These are phyloP conservation scores for Fusarium torulosum DNA, from an alignment of 2,329 filamentous ascomycete genomes.

Conservation along the genomic window DNA sequence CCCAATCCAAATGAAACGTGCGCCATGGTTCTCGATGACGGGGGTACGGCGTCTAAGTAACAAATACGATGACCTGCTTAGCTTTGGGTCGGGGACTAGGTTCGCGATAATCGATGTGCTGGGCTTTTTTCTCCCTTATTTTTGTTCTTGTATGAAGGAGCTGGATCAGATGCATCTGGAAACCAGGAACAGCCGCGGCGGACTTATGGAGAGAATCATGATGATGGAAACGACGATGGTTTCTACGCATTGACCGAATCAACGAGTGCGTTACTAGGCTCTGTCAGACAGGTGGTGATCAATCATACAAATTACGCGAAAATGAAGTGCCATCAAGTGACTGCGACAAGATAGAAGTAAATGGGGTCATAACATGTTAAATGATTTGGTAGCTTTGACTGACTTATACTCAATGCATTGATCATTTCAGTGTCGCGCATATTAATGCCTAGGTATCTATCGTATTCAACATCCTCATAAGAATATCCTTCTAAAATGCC, in stretches of 20 bases:
- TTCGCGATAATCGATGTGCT: slow-evolving; percentile 34
- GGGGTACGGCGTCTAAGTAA: slow-evolving; percentile 27
- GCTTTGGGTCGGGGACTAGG: slow-evolving; percentile 18
- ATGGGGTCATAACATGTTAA: background rate
- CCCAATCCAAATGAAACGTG: slow-evolving; percentile 12
- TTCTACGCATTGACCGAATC: slow-evolving; percentile 29
- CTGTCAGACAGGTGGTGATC: slow-evolving; percentile 31
- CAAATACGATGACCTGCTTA: slow-evolving; percentile 23
- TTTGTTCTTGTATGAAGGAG: slow-evolving; percentile 39
- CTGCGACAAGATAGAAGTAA: background rate
- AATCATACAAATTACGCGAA: slow-evolving; percentile 37
- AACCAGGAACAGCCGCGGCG: slow-evolving; percentile 24
- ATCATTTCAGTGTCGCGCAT: background rate
- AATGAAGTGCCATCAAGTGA: background rate
- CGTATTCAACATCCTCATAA: slow-evolving; percentile 19
- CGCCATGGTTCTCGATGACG: slow-evolving; percentile 20
- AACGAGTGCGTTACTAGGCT: slow-evolving; percentile 30
- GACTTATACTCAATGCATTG: background rate
- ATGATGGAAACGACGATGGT: slow-evolving; percentile 28
- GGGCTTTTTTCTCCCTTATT: slow-evolving; percentile 17
- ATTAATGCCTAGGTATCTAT: slow-evolving; percentile 24
- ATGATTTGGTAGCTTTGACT: background rate
- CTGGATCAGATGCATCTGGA: slow-evolving; percentile 37
- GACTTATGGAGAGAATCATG: slow-evolving; percentile 17
- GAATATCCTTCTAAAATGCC: slow-evolving; percentile 6